Conservation (phyloP, 78 protist species). For the Cavenderia fasciculata region DNA sequence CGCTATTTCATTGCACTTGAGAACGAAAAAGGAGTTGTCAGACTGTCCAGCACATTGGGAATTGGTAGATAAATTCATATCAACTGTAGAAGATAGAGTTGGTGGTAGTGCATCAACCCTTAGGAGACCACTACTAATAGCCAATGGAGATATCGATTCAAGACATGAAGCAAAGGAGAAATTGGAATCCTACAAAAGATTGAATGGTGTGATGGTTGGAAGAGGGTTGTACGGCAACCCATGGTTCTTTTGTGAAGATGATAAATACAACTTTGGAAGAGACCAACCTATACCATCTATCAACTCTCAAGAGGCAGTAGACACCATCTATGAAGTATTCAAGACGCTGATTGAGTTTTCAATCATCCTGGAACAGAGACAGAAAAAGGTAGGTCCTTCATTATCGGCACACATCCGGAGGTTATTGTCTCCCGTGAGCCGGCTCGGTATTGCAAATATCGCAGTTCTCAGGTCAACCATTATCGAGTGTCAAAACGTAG, state of each 20-base stretch:
- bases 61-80: no score
- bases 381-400: no score
- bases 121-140: slow-evolving; percentile 7
- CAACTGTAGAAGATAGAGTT: no score
- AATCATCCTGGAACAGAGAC: no score
- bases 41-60: slow-evolving; percentile 71
- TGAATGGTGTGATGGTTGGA: slow-evolving; percentile 63
- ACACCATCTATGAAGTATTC: not conserved
- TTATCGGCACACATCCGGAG: no score
- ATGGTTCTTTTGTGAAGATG: slow-evolving; percentile 12
- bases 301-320: not conserved
- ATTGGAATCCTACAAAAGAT: not conserved
- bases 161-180: not conserved
- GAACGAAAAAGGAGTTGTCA: slow-evolving; percentile 66
- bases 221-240: slow-evolving; percentile 61
- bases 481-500: no score
- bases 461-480: no score
- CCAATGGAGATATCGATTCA: slow-evolving; percentile 63
- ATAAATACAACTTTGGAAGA: not conserved
- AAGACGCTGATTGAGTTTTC: not conserved
- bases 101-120: not conserved
- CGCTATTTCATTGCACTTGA: slow-evolving; percentile 23
- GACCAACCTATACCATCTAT: not conserved
- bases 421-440: no score
- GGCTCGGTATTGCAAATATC: no score